Conservation (phyloP, 2,329 filamentous ascomycete species). For the Paradendryphiella salina region DNA sequence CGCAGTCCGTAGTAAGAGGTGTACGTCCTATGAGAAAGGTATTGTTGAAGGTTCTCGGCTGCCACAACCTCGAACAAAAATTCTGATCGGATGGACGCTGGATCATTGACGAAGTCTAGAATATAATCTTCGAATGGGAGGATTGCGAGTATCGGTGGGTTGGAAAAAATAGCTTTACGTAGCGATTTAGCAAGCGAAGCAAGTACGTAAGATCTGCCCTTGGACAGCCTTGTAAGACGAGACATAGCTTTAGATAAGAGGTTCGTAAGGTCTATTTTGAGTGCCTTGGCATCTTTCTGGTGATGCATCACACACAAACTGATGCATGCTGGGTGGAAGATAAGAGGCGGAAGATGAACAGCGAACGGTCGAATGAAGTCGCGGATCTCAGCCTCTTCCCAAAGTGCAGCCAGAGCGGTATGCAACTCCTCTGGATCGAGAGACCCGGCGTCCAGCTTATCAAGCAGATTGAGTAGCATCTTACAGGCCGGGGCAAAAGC, state of each 20-base stretch:
- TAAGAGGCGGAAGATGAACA: slow-evolving; percentile 42
- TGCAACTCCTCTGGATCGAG: slow-evolving; percentile 24
- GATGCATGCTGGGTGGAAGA: slow-evolving; percentile 44
- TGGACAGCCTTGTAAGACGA: slow-evolving; percentile 34
- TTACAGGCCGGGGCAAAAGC: slow-evolving; percentile 35
- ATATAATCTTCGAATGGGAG: slow-evolving; percentile 49
- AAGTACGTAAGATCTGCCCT: slow-evolving; percentile 44
- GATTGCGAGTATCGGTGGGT: slow-evolving; percentile 34
- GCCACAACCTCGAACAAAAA: slow-evolving; percentile 52
- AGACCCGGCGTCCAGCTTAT: slow-evolving; percentile 9
- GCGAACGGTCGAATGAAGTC: slow-evolving; percentile 51
- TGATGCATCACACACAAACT: slow-evolving; percentile 18
- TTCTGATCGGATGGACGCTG: slow-evolving; percentile 50
- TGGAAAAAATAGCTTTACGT: slow-evolving; percentile 34
- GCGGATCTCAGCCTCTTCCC: slow-evolving; percentile 54
- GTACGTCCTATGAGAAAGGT: slow-evolving; percentile 43
- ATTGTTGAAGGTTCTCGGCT: slow-evolving; percentile 37
- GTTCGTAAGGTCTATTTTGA: slow-evolving; percentile 9
- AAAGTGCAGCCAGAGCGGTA: slow-evolving; percentile 44
- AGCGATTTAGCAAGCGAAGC: slow-evolving; percentile 37
- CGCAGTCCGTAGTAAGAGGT: slow-evolving; percentile 51
- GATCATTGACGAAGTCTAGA: slow-evolving; percentile 46
- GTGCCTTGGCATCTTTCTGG: not conserved
- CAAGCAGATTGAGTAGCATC: slow-evolving; percentile 27
- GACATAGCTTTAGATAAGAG: slow-evolving; percentile 32